Base-by-base conservation (phyloP, 306 rosid species). In the Fagus sylvatica region DNA sequence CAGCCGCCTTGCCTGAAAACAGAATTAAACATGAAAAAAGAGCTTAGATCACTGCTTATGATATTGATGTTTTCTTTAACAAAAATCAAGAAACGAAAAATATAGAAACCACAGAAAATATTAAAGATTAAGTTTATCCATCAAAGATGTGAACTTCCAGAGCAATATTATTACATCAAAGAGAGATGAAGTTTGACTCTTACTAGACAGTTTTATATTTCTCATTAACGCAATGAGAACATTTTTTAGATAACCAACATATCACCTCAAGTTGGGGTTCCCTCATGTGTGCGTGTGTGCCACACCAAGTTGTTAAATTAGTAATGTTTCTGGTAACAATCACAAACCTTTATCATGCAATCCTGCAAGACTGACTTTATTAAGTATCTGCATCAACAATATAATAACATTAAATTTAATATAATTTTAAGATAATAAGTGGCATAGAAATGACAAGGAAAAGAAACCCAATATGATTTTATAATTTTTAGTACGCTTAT, bases 291-390 rank as follows among this genome's bases (percentile, higher is more conserved):
- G 6, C 41, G 55, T 80, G 60, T 40, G 76, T 54, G 82, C 78
- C 71, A 15, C 53, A n/a, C n/a, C 39, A 77, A 57, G 74, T 71
- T 41, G 69, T 19, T 39, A 65, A 74, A 68, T 22, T 48, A 62
- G 67, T 80, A 82, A 66, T 16, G 75, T 42, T 81, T 53, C 74
- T 76, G 71, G 57, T 33, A 74, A 48, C 32, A 57, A 40, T 46
- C 72, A 77, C 85, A 82, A 66, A 95, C 99, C 98, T 89, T 95
- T 93, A 84, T 95, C 99, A 77, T 95, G 97, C 83, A 95, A 74
- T 77, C 99, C 99, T 9, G 97, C 98, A 75, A 95, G 91, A 80
- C 85, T 81, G 76, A 80, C 73, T 69, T 81, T 85, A 77, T 93
- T 91, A 19, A 76, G 85, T 67, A 95, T 65, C 99, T 95, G 97